Percentiles rank a stretch among this genome's conserved stretches.
Conservation (phyloP, 306 rosid species). For the Medicago lupulina region DNA sequence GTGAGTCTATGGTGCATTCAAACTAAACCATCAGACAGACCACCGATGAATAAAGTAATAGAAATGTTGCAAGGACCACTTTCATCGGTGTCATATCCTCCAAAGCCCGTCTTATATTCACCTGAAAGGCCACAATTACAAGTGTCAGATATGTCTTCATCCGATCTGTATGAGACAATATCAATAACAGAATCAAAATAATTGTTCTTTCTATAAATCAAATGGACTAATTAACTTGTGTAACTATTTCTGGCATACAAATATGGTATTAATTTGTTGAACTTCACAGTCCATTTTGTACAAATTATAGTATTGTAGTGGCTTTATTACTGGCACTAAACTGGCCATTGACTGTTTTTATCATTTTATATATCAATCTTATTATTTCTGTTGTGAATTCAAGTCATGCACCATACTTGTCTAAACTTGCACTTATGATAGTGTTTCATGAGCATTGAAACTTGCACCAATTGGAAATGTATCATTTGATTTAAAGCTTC, state of each 20-base stretch:
- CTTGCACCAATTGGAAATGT: no score
- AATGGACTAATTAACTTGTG: no score
- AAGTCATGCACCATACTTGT: not conserved
- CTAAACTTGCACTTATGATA: not conserved
- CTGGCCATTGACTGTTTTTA: no score
- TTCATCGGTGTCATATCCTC: conserved; percentile 40
- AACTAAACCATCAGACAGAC: not conserved
- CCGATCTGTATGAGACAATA: not conserved
- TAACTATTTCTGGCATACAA: no score
- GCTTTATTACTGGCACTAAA: no score
- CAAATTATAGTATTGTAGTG: no score
- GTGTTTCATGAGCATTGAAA: not conserved
- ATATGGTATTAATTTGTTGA: no score
- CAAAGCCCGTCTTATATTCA: conserved; percentile 41
- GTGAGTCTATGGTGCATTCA: conserved; percentile 18
- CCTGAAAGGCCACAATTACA: conserved; percentile 27
- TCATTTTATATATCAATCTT: no score
- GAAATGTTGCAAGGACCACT: conserved; percentile 25
- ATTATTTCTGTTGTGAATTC: not conserved
- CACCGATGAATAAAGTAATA: not conserved
- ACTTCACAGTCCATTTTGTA: no score
- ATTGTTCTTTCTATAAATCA: not conserved
- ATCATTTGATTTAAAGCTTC: not conserved
- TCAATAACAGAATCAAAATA: not conserved
- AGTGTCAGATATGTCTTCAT: not conserved